Evolutionary conservation across 495 filamentous ascomycete genomes (phyloP), one percentile per base, ranked within the genome.

Genomic region (Lineolata rhizophorae): DNA sequence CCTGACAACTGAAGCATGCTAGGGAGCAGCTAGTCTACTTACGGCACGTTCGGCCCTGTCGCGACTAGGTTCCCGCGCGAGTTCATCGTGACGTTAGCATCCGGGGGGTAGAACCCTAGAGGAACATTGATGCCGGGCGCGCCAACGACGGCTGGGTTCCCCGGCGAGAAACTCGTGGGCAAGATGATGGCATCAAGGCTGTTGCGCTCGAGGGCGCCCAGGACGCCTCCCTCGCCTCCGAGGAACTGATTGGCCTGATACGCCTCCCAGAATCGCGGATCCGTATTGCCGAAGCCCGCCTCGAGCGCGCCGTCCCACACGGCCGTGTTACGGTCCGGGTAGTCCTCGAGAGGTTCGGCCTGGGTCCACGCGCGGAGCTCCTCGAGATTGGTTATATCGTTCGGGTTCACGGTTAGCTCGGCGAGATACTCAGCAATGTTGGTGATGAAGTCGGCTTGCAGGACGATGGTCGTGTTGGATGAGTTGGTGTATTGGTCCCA

Each of bases 91-190:
- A 64, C 51, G 3, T 53, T 47, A 13, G 53, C 54, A 30, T 57
- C 58, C 11, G 51, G 36, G 4, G 62, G 60, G 35, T 55, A 61
- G 28, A 52, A 57, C 1, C 62, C 65, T 32, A 68, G 43, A 1
- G 64, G 64, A 8, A 69, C 61, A 0, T 61, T 65, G 20, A 67
- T 46, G 27, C 58, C 51, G 1, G 64, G 64, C 2, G 51, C 51
- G 1, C 64, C 64, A 5, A 63, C 44, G 14, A 66, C 37, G 0
- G 60, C 62, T 5, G 61, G 58, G 9, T 64, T 45, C 4, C 42
- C 45, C 1, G 57, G 36, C 2, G 59, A 46, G 32, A 58, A 42
- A 5, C 42, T 8, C 1, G 64, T 65, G 0, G 64, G 64, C 10
- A 69, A 29, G 11, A 69, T 53, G 27, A 69, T 43, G 0, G 62